phyloP scores from a whole-genome alignment of 2,329 filamentous ascomycete genomes.

The Xylariomycetidae sp. region DNA sequence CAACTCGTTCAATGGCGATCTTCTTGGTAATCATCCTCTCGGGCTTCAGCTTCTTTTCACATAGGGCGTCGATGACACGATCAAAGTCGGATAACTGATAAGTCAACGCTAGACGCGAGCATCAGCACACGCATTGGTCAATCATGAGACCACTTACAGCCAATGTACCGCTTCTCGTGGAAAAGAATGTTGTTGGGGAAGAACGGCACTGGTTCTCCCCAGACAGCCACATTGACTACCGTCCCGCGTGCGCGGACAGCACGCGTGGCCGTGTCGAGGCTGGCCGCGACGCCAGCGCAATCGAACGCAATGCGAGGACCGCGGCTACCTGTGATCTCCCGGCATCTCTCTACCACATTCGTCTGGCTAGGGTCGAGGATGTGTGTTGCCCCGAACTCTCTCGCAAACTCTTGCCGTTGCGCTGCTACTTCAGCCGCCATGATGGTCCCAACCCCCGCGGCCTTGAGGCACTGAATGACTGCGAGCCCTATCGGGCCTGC shows the following conservation, averaged over 20 bases:
- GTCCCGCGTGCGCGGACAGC: slow-evolving; percentile 48
- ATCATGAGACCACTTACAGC: slow-evolving; percentile 15
- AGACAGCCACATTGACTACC: slow-evolving; percentile 60
- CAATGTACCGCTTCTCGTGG: slow-evolving; percentile 45
- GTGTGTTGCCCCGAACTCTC: slow-evolving; percentile 48
- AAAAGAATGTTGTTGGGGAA: slow-evolving; percentile 48
- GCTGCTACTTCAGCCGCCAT: slow-evolving; percentile 51
- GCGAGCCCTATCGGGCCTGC: slow-evolving; percentile 58
- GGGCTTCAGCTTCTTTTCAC: slow-evolving; percentile 42
- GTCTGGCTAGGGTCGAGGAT: slow-evolving; percentile 46
- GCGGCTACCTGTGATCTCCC: slow-evolving; percentile 38
- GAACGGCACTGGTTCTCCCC: slow-evolving; percentile 50
- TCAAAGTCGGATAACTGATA: slow-evolving; percentile 40
- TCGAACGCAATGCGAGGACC: slow-evolving; percentile 57
- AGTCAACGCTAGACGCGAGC: slow-evolving; percentile 23
- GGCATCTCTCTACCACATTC: slow-evolving; percentile 39
- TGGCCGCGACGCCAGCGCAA: slow-evolving; percentile 52
- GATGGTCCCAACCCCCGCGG: slow-evolving; percentile 46
- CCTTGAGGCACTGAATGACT: slow-evolving; percentile 51
- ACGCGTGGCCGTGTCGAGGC: slow-evolving; percentile 37
- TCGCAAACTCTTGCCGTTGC: slow-evolving; percentile 44
- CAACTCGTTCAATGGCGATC: slow-evolving; percentile 48
- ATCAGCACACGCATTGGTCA: slow-evolving; percentile 4
- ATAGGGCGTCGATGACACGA: slow-evolving; percentile 48
- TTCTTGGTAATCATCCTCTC: slow-evolving; percentile 55